Evolutionary conservation across 2,329 filamentous ascomycete species (phyloP).

Genomic region (Penicillium sp.): DNA sequence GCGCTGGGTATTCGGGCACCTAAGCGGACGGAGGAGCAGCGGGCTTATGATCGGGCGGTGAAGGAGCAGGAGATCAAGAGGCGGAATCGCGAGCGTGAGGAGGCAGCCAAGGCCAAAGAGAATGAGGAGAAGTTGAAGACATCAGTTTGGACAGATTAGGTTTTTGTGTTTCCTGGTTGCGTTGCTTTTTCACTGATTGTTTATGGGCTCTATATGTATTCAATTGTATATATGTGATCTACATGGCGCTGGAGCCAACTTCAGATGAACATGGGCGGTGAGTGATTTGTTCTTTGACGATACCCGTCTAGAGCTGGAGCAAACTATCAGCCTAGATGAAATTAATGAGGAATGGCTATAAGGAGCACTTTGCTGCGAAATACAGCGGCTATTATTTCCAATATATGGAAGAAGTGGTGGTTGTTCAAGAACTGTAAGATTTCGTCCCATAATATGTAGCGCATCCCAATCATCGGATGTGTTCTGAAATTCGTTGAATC

Average conservation of each 20-base stretch:
- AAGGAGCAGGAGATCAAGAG: slow-evolving; percentile 81
- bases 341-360: neutral
- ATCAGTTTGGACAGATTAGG: slow-evolving; percentile 76
- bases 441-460: slow-evolving; percentile 7
- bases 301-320: neutral
- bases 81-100: slow-evolving; percentile 69
- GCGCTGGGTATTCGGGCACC: slow-evolving; percentile 79
- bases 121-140: slow-evolving; percentile 71
- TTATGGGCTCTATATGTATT: slow-evolving; percentile 2
- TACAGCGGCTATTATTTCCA: neutral
- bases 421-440: neutral
- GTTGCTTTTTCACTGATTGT: neutral
- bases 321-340: neutral
- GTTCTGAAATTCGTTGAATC: slow-evolving; percentile 22
- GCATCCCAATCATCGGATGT: neutral
- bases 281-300: neutral
- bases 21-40: slow-evolving; percentile 82
- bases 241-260: slow-evolving; percentile 1
- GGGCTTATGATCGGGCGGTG: slow-evolving; percentile 77
- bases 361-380: neutral
- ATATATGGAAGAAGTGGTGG: neutral
- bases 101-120: slow-evolving; percentile 62
- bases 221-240: slow-evolving; percentile 13
- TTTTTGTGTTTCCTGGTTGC: neutral
- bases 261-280: neutral